Evolutionary conservation across 2,329 filamentous ascomycete species (phyloP), one percentile per base, ranked within the genome.

Genomic region (Alternaria atra): DNA sequence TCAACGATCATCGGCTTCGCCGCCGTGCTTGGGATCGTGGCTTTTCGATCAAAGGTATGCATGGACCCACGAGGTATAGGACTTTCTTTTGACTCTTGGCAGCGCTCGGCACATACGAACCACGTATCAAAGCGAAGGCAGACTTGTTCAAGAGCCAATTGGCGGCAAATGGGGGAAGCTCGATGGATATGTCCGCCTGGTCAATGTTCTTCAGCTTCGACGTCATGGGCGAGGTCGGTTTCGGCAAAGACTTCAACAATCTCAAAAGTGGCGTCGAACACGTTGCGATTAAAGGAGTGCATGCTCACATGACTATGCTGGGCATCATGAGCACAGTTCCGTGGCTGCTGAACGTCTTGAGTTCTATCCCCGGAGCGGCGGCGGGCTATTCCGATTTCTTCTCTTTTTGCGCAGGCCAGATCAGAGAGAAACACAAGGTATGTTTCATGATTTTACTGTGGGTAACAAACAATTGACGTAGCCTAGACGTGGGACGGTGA

Each of bases 211-310:
- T 67, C 47, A 65, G 58, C n/a, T 75, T 75, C 37, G 69, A 75
- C 52, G 65, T 74, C 12, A 75, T 75, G 73, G 73, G 73, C 25
- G 71, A 74, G 32, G 53, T 74, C 6, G 73, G 69, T 6, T 70
- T 73, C 27, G 63, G 71, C 0, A 71, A 73, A 34, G 67, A 73
- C 34, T 75, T 75, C 52, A 57, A 60, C 42, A 72, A 71, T 34
- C 53, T 75, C 4, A 48, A 43, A 1, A 72, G 43, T 37, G 73
- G 73, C 15, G 44, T 63, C 10, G 69, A 73, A 35, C 66, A 75
- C 50, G 63, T 69, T 6, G 77, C 77, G 0, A 79, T 81, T 47
- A 62, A 73, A 34, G 71, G 61, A 1, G 65, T 82, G 3, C 80
- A 80, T 55, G 66, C 69, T 1, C 72, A 79, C 30, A 77, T 82